Evolutionary conservation across 1,284 basidiomycete genomes (phyloP).

Genomic region (Leccinum pallidistipes): DNA sequence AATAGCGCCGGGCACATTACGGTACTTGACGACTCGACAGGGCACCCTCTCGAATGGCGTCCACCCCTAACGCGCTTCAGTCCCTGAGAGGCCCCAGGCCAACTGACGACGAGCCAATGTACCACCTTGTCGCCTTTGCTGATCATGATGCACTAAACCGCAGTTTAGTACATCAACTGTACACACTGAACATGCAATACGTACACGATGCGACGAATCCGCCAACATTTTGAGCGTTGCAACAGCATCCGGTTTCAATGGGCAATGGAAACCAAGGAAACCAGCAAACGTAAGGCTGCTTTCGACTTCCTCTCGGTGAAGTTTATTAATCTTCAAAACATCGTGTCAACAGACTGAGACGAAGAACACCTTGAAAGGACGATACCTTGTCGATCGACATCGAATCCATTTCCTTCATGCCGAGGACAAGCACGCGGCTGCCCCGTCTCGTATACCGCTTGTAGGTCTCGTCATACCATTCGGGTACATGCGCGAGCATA

Average conservation of each 20-base stretch:
- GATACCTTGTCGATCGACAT: constrained; percentile 66
- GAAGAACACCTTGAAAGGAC: neutral
- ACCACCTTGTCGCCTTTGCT: too few relatives aligned
- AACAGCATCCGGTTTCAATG: constrained; percentile 91
- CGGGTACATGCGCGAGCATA: constrained; percentile 78
- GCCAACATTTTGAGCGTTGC: constrained; percentile 88
- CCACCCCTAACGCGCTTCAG: too few relatives aligned
- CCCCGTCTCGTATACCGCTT: constrained; percentile 91
- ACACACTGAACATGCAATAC: constrained; percentile 32
- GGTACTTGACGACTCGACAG: too few relatives aligned
- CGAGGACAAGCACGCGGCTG: constrained; percentile 88
- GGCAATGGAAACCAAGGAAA: constrained; percentile 96
- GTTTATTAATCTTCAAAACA: constrained; percentile 72
- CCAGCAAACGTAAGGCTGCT: constrained; percentile 78
- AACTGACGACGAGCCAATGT: too few relatives aligned
- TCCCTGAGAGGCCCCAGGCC: too few relatives aligned
- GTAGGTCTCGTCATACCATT: constrained; percentile 87
- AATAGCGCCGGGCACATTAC: too few relatives aligned
- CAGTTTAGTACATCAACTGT: constrained; percentile 6
- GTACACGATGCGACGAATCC: constrained; percentile 90
- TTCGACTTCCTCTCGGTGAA: constrained; percentile 80
- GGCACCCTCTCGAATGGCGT: too few relatives aligned
- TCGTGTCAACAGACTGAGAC: neutral
- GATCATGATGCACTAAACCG: constrained; percentile 90
- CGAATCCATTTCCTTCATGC: constrained; percentile 76